Evolutionary conservation across 768 basidiomycete species (phyloP).

Genomic region (Pleurotus ostreatus): DNA sequence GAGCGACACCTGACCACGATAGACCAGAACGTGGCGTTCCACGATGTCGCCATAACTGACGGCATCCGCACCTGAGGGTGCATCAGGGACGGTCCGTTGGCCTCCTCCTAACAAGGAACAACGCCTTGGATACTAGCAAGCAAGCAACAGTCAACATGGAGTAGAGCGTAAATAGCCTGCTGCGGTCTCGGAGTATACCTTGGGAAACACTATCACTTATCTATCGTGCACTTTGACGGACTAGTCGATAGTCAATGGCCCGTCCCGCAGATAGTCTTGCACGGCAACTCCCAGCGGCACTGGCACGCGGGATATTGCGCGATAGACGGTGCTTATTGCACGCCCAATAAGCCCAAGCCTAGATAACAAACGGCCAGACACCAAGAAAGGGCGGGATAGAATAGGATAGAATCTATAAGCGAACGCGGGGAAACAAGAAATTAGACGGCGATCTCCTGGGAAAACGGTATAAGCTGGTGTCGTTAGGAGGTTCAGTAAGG

Average conservation of each 20-base stretch:
- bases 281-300: neutral
- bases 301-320: neutral
- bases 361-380: neutral
- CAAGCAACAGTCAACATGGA: too few relatives aligned
- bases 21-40: too few relatives aligned
- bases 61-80: too few relatives aligned
- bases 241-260: neutral
- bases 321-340: slow-evolving; percentile 7
- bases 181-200: neutral
- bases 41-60: too few relatives aligned
- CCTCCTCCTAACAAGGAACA: too few relatives aligned
- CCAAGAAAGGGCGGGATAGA: neutral
- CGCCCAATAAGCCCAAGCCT: neutral
- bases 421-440: neutral
- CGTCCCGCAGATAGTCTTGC: neutral
- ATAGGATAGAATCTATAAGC: neutral
- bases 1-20: too few relatives aligned
- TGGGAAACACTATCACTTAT: neutral
- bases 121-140: neutral
- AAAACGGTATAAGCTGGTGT: neutral
- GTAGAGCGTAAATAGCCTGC: neutral
- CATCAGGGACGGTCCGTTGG: too few relatives aligned
- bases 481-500: neutral
- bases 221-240: neutral
- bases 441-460: neutral